Evolutionary conservation across 495 filamentous ascomycete genomes (phyloP), one percentile per base, ranked within the genome.

Genomic region (Margaritispora aquatica): DNA sequence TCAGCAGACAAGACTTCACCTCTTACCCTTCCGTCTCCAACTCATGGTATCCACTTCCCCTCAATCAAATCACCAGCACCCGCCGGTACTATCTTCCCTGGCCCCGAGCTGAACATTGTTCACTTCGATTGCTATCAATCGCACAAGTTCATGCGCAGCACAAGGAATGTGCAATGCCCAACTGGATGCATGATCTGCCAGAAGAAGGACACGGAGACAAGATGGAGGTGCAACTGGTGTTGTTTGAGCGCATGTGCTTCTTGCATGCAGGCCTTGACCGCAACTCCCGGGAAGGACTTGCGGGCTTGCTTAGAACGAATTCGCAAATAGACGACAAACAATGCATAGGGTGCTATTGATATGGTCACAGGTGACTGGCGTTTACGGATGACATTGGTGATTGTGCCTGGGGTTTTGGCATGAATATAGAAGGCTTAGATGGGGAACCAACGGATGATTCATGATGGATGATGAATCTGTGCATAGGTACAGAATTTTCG

Each of bases 1-100:
- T 89, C 91, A 7, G 88, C 88, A 26, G 34, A 29, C 59, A 55
- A 51, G 21, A 57, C 49, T n/a, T 59, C 60, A 54, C 60, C 57
- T 34, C 38, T 44, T 4, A 22, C 31, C 19, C 52, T 51, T 15
- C 51, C 31, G 26, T 52, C 49, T n/a, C 58, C 53, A 22, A 19
- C 57, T 26, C 51, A 46, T 31, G 23, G 15, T 24, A 56, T 57
- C 29, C 21, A 57, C 29, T 61, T 64, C 44, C 62, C 62, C n/a
- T 46, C 38, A 17, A 20, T 54, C 13, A 50, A 57, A 8, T 26
- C 54, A n/a, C 51, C n/a, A 9, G 38, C 54, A 17, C 9, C 52
- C 3, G 19, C 38, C 31, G 64, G 58, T 15, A 49, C 59, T 2
- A 51, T 66, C 13, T 51, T 64, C 17, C 21, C 53, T 15, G 62